Percentiles rank a stretch among this genome's conserved stretches.
Conservation (phyloP, 441 rosid species). For the Croton setiger region DNA sequence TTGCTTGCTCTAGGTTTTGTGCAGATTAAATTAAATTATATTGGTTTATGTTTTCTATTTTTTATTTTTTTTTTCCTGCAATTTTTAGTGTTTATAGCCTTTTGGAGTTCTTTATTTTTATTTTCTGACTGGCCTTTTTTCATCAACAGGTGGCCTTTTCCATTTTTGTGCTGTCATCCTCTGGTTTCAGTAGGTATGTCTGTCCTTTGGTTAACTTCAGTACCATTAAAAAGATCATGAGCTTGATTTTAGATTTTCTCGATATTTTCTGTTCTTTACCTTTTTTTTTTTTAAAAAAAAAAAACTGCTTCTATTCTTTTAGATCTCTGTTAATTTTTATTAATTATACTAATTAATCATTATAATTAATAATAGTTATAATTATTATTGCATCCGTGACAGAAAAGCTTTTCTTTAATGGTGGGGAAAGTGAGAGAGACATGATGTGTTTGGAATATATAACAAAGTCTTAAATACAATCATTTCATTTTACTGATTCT, state of each 20-base stretch:
- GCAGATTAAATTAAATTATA: background rate
- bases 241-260: conserved; percentile 13
- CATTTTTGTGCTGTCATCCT: conserved; percentile 22
- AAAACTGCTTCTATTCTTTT: background rate
- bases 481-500: conserved; percentile 5
- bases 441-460: conserved; percentile 6
- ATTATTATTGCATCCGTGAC: conserved; percentile 9
- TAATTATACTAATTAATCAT: background rate
- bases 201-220: conserved; percentile 27
- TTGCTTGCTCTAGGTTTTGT: conserved; percentile 10
- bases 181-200: conserved; percentile 33
- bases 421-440: background rate
- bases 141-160: too few species aligned
- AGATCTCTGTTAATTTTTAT: background rate
- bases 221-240: conserved; percentile 17
- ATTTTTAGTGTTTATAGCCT: conserved; percentile 11
- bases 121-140: conserved; percentile 15
- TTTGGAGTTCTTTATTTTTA: conserved; percentile 8
- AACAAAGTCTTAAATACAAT: background rate
- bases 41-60: conserved; percentile 2
- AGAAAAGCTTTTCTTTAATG: background rate
- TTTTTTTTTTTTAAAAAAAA: background rate
- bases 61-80: background rate
- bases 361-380: background rate
- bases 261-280: conserved; percentile 2